A percentile compares a stretch with the other conserved stretches of the same genome.
phyloP scores from a whole-genome alignment of 2,329 filamentous ascomycete species.

The Alternaria sp. region DNA sequence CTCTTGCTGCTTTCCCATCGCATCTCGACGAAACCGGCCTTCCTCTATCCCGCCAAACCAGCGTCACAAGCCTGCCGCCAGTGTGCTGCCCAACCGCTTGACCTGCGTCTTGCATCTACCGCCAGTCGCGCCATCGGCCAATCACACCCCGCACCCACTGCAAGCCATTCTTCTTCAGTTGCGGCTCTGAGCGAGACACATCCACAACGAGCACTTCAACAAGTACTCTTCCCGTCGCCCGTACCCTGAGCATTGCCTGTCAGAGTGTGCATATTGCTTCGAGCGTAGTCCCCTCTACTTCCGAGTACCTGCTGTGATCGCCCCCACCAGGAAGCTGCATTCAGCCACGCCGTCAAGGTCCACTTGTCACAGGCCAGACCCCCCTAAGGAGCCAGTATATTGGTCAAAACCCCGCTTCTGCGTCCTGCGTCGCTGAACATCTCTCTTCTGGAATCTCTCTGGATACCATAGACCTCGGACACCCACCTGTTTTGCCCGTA shows the following conservation, averaged over 20 bases:
- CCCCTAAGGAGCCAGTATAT: constrained; percentile 48
- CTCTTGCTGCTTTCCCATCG: constrained; percentile 20
- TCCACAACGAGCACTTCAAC: constrained; percentile 7
- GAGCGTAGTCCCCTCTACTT: constrained; percentile 30
- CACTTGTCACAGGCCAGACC: constrained; percentile 35
- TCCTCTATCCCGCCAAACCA: constrained; percentile 2
- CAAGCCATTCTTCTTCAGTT: constrained; percentile 27
- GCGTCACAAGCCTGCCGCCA: constrained; percentile 6
- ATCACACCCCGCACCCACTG: constrained; percentile 32
- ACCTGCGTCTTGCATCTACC: constrained; percentile 33
- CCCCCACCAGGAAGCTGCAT: constrained; percentile 26
- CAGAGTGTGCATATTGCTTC: constrained; percentile 29
- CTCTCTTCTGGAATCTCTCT: constrained; percentile 38
- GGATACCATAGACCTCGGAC: constrained; percentile 35
- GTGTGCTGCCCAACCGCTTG: constrained; percentile 39
- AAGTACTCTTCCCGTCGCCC: constrained; percentile 31
- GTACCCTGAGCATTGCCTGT: constrained; percentile 20
- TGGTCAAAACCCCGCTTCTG: constrained; percentile 47
- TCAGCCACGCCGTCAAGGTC: constrained; percentile 45
- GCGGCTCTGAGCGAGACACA: constrained; percentile 21
- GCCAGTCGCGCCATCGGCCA: constrained; percentile 15
- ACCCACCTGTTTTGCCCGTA: constrained; percentile 29
- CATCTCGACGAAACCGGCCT: constrained; percentile 13
- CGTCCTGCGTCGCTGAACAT: constrained; percentile 35
- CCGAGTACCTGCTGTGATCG: constrained; percentile 31